A percentile compares a stretch with the other conserved stretches of the same genome.
Evolutionary conservation across 495 filamentous ascomycete species (phyloP).

Genomic region (Podospora bellae-mahoneyi): DNA sequence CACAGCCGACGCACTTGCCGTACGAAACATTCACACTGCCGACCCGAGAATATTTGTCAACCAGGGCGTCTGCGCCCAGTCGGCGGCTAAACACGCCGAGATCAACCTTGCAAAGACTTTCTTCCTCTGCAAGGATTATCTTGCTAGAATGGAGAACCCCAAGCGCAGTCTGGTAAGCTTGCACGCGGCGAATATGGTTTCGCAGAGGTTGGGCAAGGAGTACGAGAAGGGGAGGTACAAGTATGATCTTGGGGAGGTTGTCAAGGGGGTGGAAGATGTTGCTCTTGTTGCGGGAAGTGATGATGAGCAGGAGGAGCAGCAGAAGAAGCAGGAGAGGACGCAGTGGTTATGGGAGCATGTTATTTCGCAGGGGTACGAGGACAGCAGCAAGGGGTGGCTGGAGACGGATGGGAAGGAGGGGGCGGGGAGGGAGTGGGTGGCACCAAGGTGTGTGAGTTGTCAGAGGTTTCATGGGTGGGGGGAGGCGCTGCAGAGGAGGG

Average conservation of each 20-base stretch:
- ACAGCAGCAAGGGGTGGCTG: background rate
- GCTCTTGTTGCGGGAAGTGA: background rate
- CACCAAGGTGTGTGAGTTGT: background rate
- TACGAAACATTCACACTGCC: background rate
- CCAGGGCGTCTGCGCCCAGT: conserved; percentile 8
- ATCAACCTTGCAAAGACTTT: conserved; percentile 28
- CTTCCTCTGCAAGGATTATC: conserved; percentile 31
- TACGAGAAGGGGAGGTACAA: conserved; percentile 22
- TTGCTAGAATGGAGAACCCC: conserved; percentile 21
- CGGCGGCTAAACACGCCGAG: background rate
- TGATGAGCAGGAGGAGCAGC: background rate
- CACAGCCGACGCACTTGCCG: background rate
- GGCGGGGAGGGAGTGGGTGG: background rate
- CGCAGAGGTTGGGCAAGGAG: conserved; percentile 55
- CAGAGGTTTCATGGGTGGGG: background rate
- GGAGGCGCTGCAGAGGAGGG: background rate
- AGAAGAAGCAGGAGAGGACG: background rate
- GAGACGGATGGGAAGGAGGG: background rate
- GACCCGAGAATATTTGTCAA: background rate
- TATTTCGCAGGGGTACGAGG: background rate
- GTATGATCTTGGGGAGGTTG: conserved; percentile 14
- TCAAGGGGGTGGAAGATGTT: background rate
- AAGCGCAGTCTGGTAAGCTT: conserved; percentile 65
- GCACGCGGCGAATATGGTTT: conserved; percentile 69
- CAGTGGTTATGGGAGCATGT: background rate